Evolutionary conservation across 2,329 filamentous ascomycete species (phyloP).

Genomic region (Claviceps citrina): DNA sequence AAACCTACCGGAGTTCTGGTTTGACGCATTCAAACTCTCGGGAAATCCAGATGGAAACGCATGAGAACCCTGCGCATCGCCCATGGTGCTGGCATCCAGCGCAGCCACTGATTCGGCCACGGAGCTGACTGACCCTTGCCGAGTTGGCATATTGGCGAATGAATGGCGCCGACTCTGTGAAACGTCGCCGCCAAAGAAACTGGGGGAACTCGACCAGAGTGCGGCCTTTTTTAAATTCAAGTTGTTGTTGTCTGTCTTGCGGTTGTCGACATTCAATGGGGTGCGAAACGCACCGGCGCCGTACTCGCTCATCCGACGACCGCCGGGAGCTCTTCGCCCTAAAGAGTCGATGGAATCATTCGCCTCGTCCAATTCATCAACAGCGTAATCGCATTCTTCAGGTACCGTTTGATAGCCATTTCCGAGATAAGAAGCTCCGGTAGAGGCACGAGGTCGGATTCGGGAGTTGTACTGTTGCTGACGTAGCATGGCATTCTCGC

Average conservation of each 20-base stretch:
- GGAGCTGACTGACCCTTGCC: constrained; percentile 48
- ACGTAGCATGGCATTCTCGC: constrained; percentile 47
- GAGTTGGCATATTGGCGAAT: constrained; percentile 53
- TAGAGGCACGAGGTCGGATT: constrained; percentile 43
- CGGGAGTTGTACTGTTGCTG: constrained; percentile 32
- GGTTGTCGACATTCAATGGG: constrained; percentile 39
- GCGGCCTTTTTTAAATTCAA: constrained; percentile 44
- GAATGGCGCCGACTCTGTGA: constrained; percentile 68
- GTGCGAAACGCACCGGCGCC: constrained; percentile 30
- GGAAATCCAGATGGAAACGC: constrained; percentile 27
- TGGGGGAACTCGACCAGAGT: constrained; percentile 57
- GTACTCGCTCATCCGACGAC: constrained; percentile 43
- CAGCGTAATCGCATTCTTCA: constrained; percentile 55
- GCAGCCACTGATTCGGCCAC: constrained; percentile 34
- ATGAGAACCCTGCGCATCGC: constrained; percentile 27
- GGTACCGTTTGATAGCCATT: constrained; percentile 44
- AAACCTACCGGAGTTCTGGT: constrained; percentile 24
- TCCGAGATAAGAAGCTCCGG: constrained; percentile 36
- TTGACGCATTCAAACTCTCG: constrained; percentile 23
- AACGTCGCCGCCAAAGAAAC: constrained; percentile 47
- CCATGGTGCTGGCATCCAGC: constrained; percentile 28
- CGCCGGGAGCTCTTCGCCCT: constrained; percentile 29
- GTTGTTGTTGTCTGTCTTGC: constrained; percentile 48
- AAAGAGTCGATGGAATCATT: constrained; percentile 35
- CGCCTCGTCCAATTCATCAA: constrained; percentile 53